Evolutionary conservation across 108 stramenopile genomes (phyloP).

Genomic region (Nitzschia palea): DNA sequence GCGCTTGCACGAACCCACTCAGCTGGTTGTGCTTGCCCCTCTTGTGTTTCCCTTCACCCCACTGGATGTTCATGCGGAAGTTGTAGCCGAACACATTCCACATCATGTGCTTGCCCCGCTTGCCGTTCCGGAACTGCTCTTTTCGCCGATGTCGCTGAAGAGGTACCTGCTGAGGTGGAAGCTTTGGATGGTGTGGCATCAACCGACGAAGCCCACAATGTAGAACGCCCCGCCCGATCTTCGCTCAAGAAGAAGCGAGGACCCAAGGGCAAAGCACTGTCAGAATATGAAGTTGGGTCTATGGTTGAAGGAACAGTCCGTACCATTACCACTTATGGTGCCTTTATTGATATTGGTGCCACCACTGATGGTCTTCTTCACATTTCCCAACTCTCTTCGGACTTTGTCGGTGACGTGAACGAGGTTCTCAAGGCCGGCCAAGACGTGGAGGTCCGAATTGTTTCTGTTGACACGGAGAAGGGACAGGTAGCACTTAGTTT

Average conservation of each 20-base stretch:
- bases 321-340: constrained; percentile 87
- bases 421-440: constrained; percentile 86
- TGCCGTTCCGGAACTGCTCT: constrained; percentile 17
- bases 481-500: constrained; percentile 85
- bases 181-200: constrained; percentile 79
- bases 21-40: constrained; percentile 11
- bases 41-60: constrained; percentile 26
- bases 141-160: constrained; percentile 45
- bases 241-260: constrained; percentile 71
- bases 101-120: not conserved
- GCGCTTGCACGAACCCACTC: not conserved
- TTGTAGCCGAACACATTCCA: constrained; percentile 25
- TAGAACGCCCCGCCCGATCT: constrained; percentile 74
- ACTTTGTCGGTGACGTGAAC: constrained; percentile 79
- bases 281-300: constrained; percentile 81
- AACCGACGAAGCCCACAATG: constrained; percentile 83
- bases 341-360: constrained; percentile 95
- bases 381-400: constrained; percentile 90
- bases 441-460: constrained; percentile 85
- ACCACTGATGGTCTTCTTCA: constrained; percentile 90
- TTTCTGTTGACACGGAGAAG: constrained; percentile 85
- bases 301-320: constrained; percentile 83
- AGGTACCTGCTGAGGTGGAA: constrained; percentile 69
- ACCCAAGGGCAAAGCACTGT: constrained; percentile 63
- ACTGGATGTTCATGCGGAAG: constrained; percentile 41